Evolutionary conservation across 2,329 filamentous ascomycete species (phyloP).

Genomic region (Fusarium paranaense): DNA sequence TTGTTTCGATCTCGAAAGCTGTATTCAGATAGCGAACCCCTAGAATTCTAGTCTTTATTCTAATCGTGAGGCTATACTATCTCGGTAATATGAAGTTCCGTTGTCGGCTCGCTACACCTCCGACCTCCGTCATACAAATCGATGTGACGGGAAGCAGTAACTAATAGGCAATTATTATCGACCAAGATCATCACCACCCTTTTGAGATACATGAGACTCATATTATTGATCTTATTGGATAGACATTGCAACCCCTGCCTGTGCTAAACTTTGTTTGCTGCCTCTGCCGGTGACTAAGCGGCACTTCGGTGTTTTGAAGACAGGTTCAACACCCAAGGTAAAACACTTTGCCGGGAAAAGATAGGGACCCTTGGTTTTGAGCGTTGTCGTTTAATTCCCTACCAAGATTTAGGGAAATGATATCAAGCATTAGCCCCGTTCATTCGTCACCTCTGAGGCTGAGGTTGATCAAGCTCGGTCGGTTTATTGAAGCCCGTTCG

Average conservation of each 20-base stretch:
- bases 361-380: background rate
- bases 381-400: background rate
- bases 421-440: background rate
- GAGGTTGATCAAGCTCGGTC: background rate
- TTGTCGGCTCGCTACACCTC: background rate
- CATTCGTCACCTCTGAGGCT: background rate
- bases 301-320: background rate
- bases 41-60: background rate
- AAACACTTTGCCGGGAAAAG: background rate
- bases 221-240: background rate
- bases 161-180: no score
- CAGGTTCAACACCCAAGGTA: background rate
- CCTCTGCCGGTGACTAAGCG: background rate
- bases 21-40: background rate
- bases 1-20: background rate
- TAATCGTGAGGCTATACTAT: background rate
- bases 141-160: background rate
- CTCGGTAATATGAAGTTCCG: background rate
- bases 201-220: background rate
- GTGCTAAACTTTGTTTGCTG: background rate
- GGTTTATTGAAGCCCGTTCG: background rate
- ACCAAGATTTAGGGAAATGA: background rate
- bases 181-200: background rate
- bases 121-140: background rate
- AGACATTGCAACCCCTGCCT: background rate